Percentiles rank a stretch among this genome's conserved stretches.
phyloP scores from a whole-genome alignment of 2,329 filamentous ascomycete species.

The Epichloe gansuensis region DNA sequence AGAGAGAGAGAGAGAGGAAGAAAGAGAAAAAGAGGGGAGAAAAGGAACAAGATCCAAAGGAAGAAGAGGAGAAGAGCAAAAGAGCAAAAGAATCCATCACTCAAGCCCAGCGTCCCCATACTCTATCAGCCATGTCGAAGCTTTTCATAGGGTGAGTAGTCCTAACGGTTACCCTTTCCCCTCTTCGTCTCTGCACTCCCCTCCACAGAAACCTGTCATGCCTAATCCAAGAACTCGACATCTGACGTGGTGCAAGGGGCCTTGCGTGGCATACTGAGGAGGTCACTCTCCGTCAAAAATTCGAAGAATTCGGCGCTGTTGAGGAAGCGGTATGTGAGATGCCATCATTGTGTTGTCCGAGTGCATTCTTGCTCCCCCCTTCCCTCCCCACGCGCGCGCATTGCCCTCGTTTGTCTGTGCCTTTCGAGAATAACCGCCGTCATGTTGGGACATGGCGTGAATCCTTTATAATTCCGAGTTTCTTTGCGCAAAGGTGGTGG shows the following conservation, averaged over 20 bases:
- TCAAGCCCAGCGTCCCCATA: slow-evolving; percentile 4
- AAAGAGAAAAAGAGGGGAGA: no score
- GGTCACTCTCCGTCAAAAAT: slow-evolving; percentile 72
- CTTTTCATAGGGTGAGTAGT: slow-evolving; percentile 77
- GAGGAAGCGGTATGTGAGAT: slow-evolving; percentile 77
- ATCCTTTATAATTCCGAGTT: slow-evolving; percentile 10
- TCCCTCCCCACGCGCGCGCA: not conserved
- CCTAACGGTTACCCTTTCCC: not conserved
- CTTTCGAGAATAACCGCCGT: not conserved
- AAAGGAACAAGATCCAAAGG: no score
- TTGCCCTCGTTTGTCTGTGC: not conserved
- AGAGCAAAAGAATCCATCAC: not conserved
- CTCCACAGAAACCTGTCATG: not conserved
- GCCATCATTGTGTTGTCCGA: slow-evolving; percentile 2
- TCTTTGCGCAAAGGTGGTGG: slow-evolving; percentile 57
- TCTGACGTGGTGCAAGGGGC: slow-evolving; percentile 45
- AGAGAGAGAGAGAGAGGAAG: not conserved
- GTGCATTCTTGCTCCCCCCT: not conserved
- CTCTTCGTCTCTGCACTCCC: not conserved
- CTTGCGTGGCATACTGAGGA: slow-evolving; percentile 98
- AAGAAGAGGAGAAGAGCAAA: not conserved
- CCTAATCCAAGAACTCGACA: not conserved
- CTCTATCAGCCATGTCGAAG: slow-evolving; percentile 59
- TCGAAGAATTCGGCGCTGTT: slow-evolving; percentile 79
- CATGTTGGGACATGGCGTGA: slow-evolving; percentile 6